Conservation (phyloP, 2,329 filamentous ascomycete genomes). For the Fusarium sacchari region DNA sequence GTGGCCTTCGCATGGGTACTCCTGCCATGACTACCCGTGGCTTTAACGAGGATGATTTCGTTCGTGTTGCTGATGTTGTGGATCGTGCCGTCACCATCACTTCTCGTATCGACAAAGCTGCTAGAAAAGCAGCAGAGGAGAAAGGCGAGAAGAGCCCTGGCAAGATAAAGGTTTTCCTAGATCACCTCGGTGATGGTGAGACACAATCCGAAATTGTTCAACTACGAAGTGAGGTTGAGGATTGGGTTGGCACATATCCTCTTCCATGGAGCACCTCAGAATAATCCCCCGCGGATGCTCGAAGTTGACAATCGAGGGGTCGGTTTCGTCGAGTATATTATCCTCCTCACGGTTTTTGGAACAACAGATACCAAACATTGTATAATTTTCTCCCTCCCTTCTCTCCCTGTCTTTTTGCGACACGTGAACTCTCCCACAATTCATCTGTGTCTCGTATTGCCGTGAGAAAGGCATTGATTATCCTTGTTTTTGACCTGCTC, state of each 20-base stretch:
- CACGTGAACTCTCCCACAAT: not conserved
- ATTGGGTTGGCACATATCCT: slow-evolving; percentile 80
- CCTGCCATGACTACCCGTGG: slow-evolving; percentile 98
- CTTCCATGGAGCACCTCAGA: slow-evolving; percentile 69
- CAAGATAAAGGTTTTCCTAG: slow-evolving; percentile 73
- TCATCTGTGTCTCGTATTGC: not conserved
- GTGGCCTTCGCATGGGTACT: slow-evolving; percentile 92
- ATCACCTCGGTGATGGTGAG: slow-evolving; percentile 74
- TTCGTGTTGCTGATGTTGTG: slow-evolving; percentile 84
- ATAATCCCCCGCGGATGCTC: slow-evolving; percentile 23
- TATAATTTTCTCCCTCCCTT: not conserved
- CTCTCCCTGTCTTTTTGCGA: not conserved
- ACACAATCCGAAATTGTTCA: slow-evolving; percentile 76
- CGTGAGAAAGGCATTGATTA: not conserved
- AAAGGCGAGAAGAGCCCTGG: slow-evolving; percentile 72
- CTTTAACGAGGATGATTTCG: slow-evolving; percentile 90
- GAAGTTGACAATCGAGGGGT: not conserved
- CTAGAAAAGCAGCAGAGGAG: slow-evolving; percentile 73
- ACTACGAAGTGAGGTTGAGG: slow-evolving; percentile 77
- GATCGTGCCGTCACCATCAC: slow-evolving; percentile 85
- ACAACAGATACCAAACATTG: not conserved
- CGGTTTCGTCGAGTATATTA: not conserved
- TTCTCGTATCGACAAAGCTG: slow-evolving; percentile 77
- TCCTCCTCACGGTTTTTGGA: not conserved
- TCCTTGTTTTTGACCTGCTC: not conserved